phyloP scores from a whole-genome alignment of 768 basidiomycete species.

The Suillus discolor region DNA sequence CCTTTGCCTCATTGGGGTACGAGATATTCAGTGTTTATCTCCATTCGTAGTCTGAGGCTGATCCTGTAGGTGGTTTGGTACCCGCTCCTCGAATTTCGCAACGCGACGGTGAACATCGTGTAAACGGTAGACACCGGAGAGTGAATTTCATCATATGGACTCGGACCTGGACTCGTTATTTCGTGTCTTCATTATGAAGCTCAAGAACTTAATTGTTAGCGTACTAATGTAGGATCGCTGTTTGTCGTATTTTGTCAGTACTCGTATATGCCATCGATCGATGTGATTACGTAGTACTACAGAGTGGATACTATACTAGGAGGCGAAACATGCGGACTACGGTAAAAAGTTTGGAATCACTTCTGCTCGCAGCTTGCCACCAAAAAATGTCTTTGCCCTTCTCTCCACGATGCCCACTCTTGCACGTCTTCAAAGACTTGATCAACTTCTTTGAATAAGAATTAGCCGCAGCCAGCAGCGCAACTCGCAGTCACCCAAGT shows the following conservation, averaged over 20 bases:
- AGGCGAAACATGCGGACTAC: no score
- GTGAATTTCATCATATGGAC: not conserved
- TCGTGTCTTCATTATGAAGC: not conserved
- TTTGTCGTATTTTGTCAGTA: not conserved
- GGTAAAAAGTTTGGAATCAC: no score
- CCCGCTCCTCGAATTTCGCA: conserved; percentile 33
- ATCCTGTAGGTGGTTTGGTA: conserved; percentile 22
- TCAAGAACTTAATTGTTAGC: not conserved
- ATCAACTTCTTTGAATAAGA: not conserved
- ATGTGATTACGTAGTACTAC: not conserved
- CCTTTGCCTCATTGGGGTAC: conserved; percentile 29
- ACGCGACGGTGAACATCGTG: conserved; percentile 20
- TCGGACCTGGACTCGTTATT: not conserved
- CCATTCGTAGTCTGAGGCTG: not conserved
- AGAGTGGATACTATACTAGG: not conserved
- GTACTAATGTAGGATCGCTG: not conserved
- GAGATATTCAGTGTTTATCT: not conserved
- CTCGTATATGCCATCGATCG: not conserved
- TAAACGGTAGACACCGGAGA: conserved; percentile 6
- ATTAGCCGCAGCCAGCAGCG: not conserved
- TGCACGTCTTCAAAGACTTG: no score
- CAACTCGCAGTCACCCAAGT: not conserved
- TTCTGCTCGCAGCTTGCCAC: no score
- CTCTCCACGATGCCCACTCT: no score
- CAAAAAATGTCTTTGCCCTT: no score